Evolutionary conservation across 1,284 basidiomycete species (phyloP).

Genomic region (Apiotrichum montevideense): DNA sequence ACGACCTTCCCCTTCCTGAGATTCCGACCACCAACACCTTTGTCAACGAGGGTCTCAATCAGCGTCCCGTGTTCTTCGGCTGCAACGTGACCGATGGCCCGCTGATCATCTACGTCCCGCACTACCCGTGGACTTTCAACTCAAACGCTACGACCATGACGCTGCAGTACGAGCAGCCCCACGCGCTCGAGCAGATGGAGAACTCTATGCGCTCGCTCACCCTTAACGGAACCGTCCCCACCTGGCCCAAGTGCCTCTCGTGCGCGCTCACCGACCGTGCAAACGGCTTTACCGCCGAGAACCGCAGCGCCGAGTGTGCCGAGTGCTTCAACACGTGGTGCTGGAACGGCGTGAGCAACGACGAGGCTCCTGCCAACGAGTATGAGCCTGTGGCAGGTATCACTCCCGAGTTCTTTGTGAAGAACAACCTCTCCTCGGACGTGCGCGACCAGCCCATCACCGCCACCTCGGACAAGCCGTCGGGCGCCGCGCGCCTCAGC

Average conservation of each 20-base stretch:
- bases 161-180: conserved; percentile 44
- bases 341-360: conserved; percentile 39
- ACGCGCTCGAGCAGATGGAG: conserved; percentile 33
- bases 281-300: conserved; percentile 27
- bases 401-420: conserved; percentile 25
- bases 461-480: background rate
- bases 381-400: conserved; percentile 22
- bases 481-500: background rate
- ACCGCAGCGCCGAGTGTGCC: conserved; percentile 38
- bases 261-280: conserved; percentile 49
- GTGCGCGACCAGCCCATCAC: conserved; percentile 2
- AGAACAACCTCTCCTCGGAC: conserved; percentile 14
- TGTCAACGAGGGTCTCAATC: conserved; percentile 52
- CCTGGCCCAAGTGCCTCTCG: conserved; percentile 47
- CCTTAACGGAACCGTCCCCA: conserved; percentile 37
- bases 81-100: conserved; percentile 46
- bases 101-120: conserved; percentile 48
- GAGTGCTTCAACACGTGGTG: conserved; percentile 45
- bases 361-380: conserved; percentile 12
- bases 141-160: conserved; percentile 46
- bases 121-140: conserved; percentile 48
- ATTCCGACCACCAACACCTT: conserved; percentile 50
- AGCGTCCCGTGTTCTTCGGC: conserved; percentile 49
- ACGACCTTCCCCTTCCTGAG: conserved; percentile 42
- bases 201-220: conserved; percentile 37